phyloP scores from a whole-genome alignment of 495 filamentous ascomycete species.

The Parachaetomium inaequale region DNA sequence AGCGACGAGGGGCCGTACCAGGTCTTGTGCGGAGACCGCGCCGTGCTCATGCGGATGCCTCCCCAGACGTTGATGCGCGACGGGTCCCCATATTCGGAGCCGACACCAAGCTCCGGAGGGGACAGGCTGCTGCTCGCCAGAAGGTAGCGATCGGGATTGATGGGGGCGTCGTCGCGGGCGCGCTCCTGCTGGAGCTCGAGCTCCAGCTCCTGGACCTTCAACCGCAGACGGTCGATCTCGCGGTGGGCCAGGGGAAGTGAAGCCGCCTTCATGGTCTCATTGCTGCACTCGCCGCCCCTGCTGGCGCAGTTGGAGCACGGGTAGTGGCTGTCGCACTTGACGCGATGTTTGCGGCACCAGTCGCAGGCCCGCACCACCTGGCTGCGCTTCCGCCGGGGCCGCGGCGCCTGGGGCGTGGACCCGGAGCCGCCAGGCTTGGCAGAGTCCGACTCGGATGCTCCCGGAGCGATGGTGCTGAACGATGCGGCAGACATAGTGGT shows the following conservation, averaged over 20 bases:
- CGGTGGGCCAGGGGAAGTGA: neutral
- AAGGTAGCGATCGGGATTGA: no score
- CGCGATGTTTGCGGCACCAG: slow-evolving; percentile 5
- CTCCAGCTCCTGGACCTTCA: slow-evolving; percentile 4
- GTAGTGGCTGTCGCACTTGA: slow-evolving; percentile 6
- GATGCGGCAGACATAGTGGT: neutral
- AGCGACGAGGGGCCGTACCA: slow-evolving; percentile 1
- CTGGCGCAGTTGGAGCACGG: slow-evolving; percentile 7
- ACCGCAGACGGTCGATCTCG: slow-evolving; percentile 6
- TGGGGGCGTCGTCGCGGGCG: neutral
- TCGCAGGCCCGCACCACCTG: slow-evolving; percentile 2
- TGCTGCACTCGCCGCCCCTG: slow-evolving; percentile 3
- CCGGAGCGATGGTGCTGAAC: neutral
- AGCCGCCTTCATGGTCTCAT: slow-evolving; percentile 1
- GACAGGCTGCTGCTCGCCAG: neutral
- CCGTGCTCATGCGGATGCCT: slow-evolving; percentile 5
- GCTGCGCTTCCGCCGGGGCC: slow-evolving; percentile 1
- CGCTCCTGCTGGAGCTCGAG: neutral
- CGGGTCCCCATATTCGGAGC: no score
- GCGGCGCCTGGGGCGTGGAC: neutral
- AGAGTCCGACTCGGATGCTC: neutral
- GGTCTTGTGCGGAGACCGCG: neutral
- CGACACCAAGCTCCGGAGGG: neutral
- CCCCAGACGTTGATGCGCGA: slow-evolving; percentile 1
- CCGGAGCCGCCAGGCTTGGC: neutral